Base-by-base conservation (phyloP, 2,329 filamentous ascomycete genomes). In the Didymella pomorum region DNA sequence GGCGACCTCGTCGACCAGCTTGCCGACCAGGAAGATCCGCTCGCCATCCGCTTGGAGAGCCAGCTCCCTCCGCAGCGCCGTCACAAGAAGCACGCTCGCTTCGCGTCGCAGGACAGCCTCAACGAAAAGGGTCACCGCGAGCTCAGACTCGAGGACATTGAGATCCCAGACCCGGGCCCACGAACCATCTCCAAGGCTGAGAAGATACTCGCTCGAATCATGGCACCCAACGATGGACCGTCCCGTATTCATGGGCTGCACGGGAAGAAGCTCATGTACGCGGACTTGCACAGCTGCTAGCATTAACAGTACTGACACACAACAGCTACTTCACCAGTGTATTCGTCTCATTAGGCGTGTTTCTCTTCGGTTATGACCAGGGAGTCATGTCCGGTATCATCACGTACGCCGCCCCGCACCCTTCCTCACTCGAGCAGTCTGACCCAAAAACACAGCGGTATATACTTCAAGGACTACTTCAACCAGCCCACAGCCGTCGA, bases 1-100 rank as follows among this genome's bases (percentile, higher is more conserved):
- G 94, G 93, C 73, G 95, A 98, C 79, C 87, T 98, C 71, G 92
- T 92, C 72, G 94, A 97, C 81, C 94, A 96, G 83, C 84, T 93
- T 69, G 90, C 87, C 71, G 89, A 91, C 82, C 87, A 88, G 72
- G 87, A 94, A 79, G 92, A 97, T 76, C 91, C 92, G 59, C 84
- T 96, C 67, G 88, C 86, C 68, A 86, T 87, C 68, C 88, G 86
- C 71, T 83, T 94, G 60, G 87, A 91, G 76, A 85, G 79, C 70
- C 84, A 87, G 68, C 80, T 84, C 54, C 81, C 88, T n/a, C 66
- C 65, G 45, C 64, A 73, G 71, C 76, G 69, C 61, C 61, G 74
- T 51, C 78, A 82, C 56, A 82, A 83, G 66, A 92, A 89, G 79
- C 85, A 83, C 72, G 90, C 93, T 66, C 89, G 87, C 71, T 93